Evolutionary conservation across 345 rosid species (phyloP).

Genomic region (Rubroshorea leprosula): DNA sequence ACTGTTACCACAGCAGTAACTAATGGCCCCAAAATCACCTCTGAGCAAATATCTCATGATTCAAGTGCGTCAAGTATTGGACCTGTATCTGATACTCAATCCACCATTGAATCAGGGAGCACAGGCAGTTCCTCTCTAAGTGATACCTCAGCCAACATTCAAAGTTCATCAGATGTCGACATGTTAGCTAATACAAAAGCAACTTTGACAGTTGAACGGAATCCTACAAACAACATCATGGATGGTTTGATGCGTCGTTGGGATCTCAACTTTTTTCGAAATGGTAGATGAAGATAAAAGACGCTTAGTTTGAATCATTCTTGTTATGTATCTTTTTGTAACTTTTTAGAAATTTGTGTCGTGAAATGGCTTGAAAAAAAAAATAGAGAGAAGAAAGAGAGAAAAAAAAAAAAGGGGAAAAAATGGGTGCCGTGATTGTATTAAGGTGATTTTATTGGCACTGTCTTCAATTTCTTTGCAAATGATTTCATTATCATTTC

Average conservation of each 20-base stretch:
- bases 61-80: slow-evolving; percentile 22
- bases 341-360: slow-evolving; percentile 25
- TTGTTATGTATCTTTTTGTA: slow-evolving; percentile 29
- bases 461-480: slow-evolving; percentile 5
- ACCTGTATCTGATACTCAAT: slow-evolving; percentile 14
- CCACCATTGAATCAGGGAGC: slow-evolving; percentile 26
- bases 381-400: slow-evolving; percentile 3
- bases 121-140: slow-evolving; percentile 21
- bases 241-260: slow-evolving; percentile 81
- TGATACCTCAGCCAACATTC: slow-evolving; percentile 31
- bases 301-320: slow-evolving; percentile 8
- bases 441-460: slow-evolving; percentile 8
- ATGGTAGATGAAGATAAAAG: slow-evolving; percentile 29
- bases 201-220: slow-evolving; percentile 61
- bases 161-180: slow-evolving; percentile 40
- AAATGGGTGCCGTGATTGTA: slow-evolving; percentile 21
- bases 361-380: slow-evolving; percentile 23
- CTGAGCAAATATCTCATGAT: slow-evolving; percentile 27
- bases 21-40: slow-evolving; percentile 19
- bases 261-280: slow-evolving; percentile 78
- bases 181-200: slow-evolving; percentile 73
- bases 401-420: not conserved
- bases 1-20: slow-evolving; percentile 23
- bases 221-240: slow-evolving; percentile 56
- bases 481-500: not conserved